phyloP scores from a whole-genome alignment of 2,329 filamentous ascomycete species.

The Xylaria sp. region DNA sequence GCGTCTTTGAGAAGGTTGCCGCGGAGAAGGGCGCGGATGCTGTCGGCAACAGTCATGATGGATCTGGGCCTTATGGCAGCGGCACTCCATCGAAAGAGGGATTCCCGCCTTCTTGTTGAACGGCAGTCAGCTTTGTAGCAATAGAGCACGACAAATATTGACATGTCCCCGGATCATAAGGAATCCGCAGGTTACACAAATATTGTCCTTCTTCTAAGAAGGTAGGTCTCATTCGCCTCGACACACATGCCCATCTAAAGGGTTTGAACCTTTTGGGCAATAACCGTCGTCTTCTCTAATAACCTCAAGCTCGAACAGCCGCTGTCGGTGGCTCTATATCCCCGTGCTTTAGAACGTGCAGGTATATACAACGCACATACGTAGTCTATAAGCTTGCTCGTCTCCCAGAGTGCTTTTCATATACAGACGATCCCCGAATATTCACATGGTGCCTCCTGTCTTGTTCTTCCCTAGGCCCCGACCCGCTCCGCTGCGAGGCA shows the following conservation, averaged over 20 bases:
- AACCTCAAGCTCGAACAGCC: neutral
- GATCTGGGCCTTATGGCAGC: constrained; percentile 24
- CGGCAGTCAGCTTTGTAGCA: no score
- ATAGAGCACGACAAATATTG: neutral
- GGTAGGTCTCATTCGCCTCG: no score
- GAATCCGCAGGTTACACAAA: neutral
- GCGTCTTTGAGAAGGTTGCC: constrained; percentile 46
- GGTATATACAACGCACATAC: constrained; percentile 21
- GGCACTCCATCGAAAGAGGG: neutral
- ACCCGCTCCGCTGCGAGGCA: constrained; percentile 5
- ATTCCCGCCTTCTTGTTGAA: no score
- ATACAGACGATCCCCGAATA: constrained; percentile 15
- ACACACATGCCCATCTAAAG: neutral
- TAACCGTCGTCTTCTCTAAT: neutral
- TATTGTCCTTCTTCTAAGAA: no score
- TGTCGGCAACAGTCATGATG: neutral
- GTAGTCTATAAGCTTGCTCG: constrained; percentile 8
- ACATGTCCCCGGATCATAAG: neutral
- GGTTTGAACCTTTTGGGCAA: neutral
- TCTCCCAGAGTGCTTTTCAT: constrained; percentile 9
- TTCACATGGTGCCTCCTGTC: constrained; percentile 10
- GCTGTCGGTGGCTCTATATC: neutral
- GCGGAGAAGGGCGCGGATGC: constrained; percentile 40
- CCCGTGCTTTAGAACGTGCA: constrained; percentile 1
- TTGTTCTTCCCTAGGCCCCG: constrained; percentile 8